Conservation (phyloP, 441 rosid genomes). For the Gossypium schwendimanii region DNA sequence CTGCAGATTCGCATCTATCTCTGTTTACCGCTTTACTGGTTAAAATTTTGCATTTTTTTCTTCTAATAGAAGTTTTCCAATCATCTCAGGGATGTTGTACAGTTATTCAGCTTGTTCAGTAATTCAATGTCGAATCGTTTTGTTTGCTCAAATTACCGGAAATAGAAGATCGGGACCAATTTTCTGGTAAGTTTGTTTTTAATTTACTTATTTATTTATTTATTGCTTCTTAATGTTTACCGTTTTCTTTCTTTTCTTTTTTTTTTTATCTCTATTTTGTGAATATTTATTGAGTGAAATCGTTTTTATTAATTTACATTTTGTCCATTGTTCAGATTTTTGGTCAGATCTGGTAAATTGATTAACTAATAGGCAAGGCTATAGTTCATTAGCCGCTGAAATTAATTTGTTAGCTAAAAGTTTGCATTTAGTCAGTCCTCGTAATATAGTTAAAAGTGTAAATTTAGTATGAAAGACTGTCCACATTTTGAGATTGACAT, state of each 20-base stretch:
- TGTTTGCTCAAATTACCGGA: background rate
- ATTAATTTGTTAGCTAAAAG: background rate
- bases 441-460: too few relatives aligned
- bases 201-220: background rate
- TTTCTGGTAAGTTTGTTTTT: slow-evolving; percentile 16
- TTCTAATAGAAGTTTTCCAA: background rate
- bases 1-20: background rate
- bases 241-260: background rate
- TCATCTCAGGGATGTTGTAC: background rate
- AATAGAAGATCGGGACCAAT: slow-evolving; percentile 10
- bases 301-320: background rate
- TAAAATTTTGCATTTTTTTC: background rate
- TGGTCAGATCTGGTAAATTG: background rate
- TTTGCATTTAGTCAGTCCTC: background rate
- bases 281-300: background rate
- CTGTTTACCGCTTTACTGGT: background rate
- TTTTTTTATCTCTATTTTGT: background rate
- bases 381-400: background rate
- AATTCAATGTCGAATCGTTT: background rate
- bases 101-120: background rate
- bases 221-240: background rate
- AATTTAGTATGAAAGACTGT: too few relatives aligned
- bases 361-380: background rate
- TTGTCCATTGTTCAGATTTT: background rate
- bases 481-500: background rate